A percentile compares a stretch with the other conserved stretches of the same genome.
phyloP scores from a whole-genome alignment of 169 alveolate genomes.

The Babesia gibsoni region DNA sequence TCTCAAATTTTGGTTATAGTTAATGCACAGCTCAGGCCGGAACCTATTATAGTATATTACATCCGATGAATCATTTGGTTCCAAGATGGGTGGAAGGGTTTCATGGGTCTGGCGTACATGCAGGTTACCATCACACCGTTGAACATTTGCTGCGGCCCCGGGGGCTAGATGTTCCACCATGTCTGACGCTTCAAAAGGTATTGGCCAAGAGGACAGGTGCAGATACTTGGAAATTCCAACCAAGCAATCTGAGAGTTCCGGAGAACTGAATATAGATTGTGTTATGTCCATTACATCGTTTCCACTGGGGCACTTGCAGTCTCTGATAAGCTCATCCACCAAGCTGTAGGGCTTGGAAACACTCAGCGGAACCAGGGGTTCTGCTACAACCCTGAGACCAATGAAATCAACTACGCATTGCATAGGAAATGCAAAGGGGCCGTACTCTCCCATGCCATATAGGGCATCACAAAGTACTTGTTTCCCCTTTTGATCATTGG shows the following conservation, averaged over 20 bases:
- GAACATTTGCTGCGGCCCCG: slow-evolving; percentile 50
- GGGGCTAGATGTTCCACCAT: slow-evolving; percentile 18
- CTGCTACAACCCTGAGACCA: slow-evolving; percentile 73
- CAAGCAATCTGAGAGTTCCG: slow-evolving; percentile 45
- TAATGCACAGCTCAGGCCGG: slow-evolving; percentile 52
- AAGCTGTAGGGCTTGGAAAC: slow-evolving; percentile 24
- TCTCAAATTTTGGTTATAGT: slow-evolving; percentile 43
- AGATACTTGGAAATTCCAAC: slow-evolving; percentile 43
- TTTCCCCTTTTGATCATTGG: slow-evolving; percentile 74
- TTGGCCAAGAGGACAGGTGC: slow-evolving; percentile 61
- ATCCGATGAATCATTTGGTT: slow-evolving; percentile 18
- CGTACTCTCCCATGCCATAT: slow-evolving; percentile 51
- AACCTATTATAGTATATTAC: slow-evolving; percentile 51
- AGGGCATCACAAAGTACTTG: slow-evolving; percentile 72
- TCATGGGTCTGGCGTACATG: slow-evolving; percentile 69
- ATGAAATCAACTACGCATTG: slow-evolving; percentile 69
- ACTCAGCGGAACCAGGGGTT: slow-evolving; percentile 67
- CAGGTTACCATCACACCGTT: slow-evolving; percentile 59
- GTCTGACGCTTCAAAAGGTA: slow-evolving; percentile 72
- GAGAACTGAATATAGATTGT: slow-evolving; percentile 48
- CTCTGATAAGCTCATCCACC: slow-evolving; percentile 14
- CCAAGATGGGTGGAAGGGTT: slow-evolving; percentile 69
- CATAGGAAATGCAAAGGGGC: slow-evolving; percentile 64
- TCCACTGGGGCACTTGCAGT: slow-evolving; percentile 1
- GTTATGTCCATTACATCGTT: slow-evolving; percentile 24